Evolutionary conservation across 306 rosid genomes (phyloP).

Genomic region (Mucuna pruriens): DNA sequence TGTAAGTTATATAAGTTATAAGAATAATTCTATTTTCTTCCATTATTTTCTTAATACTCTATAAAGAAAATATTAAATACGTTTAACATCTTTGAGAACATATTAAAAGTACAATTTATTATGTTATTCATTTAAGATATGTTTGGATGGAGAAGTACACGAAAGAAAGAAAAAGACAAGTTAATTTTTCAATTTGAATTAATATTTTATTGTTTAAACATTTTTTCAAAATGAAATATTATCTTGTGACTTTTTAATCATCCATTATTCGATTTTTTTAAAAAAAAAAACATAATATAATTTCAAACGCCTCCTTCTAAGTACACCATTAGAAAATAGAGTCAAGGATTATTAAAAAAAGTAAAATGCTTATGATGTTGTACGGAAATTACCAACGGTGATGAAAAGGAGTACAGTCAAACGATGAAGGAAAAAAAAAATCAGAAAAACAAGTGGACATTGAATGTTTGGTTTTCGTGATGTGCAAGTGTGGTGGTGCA

Average conservation of each 20-base stretch:
- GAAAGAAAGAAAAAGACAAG: not conserved
- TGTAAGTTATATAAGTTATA: too few species aligned
- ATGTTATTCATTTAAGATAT: not conserved
- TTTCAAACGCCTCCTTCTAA: not conserved
- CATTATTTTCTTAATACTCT: too few species aligned
- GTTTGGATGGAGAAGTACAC: not conserved
- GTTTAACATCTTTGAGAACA: too few species aligned
- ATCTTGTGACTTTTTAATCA: not conserved
- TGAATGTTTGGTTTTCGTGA: constrained; percentile 8
- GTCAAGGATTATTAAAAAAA: not conserved
- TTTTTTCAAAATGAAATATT: not conserved
- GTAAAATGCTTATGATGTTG: not conserved
- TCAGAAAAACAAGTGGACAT: not conserved
- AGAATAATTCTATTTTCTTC: too few species aligned
- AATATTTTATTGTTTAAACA: not conserved
- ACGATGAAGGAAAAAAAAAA: not conserved
- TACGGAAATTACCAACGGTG: not conserved
- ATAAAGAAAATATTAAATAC: not conserved
- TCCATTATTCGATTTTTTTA: not conserved
- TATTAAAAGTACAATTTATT: too few species aligned
- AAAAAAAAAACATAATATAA: not conserved
- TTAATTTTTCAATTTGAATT: not conserved
- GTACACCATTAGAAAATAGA: not conserved
- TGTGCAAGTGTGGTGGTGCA: not conserved
- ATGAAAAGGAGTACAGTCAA: not conserved